These are phyloP conservation scores for Suillus americanus DNA, from an alignment of 768 basidiomycete species.

Conservation along the genomic window DNA sequence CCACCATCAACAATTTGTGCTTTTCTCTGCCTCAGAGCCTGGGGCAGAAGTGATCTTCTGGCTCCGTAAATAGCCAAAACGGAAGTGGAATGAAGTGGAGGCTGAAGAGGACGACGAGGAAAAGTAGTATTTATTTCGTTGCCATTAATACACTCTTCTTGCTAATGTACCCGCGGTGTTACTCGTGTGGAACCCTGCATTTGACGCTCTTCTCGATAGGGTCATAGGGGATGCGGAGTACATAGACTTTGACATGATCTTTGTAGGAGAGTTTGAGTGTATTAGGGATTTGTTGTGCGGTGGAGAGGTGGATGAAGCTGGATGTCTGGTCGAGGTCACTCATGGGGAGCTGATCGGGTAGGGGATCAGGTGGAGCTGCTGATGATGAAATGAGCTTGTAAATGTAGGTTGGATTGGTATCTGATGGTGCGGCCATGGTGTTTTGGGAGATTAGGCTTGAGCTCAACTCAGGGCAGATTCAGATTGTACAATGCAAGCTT, in stretches of 20 bases:
- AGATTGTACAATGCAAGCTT: not conserved
- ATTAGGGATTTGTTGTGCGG: slow-evolving; percentile 43
- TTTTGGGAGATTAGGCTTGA: not conserved
- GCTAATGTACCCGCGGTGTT: too few species aligned
- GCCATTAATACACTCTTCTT: too few species aligned
- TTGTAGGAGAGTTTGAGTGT: slow-evolving; percentile 48
- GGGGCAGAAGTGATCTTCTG: too few species aligned
- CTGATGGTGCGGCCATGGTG: not conserved
- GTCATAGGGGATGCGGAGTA: slow-evolving; percentile 44
- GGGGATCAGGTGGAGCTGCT: slow-evolving; percentile 35
- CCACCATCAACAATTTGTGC: too few species aligned
- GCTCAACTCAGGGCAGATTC: not conserved
- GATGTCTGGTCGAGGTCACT: slow-evolving; percentile 47
- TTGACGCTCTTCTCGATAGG: slow-evolving; percentile 37
- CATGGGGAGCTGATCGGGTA: slow-evolving; percentile 48
- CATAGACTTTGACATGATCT: slow-evolving; percentile 37
- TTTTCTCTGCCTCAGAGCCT: too few species aligned
- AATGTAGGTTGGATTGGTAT: slow-evolving; percentile 44
- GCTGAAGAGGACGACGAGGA: too few species aligned
- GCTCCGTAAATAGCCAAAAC: too few species aligned
- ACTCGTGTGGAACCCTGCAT: too few species aligned
- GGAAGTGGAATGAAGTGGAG: too few species aligned
- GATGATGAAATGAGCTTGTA: slow-evolving; percentile 59
- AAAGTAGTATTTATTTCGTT: too few species aligned
- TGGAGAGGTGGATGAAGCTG: slow-evolving; percentile 40